Conservation (phyloP, 306 rosid genomes). For the Cucurbita moschata region DNA sequence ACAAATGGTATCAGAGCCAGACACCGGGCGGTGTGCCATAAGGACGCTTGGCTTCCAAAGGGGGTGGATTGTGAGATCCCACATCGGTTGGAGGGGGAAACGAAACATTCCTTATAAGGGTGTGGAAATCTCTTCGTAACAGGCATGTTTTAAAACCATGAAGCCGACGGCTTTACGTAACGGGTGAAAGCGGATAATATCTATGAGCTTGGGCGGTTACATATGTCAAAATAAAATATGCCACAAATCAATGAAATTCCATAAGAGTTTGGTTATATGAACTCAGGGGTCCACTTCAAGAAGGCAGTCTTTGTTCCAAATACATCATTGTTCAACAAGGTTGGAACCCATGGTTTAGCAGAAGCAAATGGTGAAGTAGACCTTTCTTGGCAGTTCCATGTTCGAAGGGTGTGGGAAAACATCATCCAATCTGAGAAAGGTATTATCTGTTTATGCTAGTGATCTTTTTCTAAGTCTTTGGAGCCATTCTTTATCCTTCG, state of each 20-base stretch:
- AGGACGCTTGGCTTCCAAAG: no score
- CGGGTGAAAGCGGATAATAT: no score
- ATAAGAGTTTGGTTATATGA: neutral
- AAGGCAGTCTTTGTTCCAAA: slow-evolving; percentile 86
- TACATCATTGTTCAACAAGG: slow-evolving; percentile 59
- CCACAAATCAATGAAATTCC: neutral
- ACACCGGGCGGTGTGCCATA: no score
- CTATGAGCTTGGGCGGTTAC: no score
- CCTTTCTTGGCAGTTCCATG: slow-evolving; percentile 78
- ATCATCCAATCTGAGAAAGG: slow-evolving; percentile 54
- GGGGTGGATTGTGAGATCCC: no score
- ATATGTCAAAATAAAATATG: neutral
- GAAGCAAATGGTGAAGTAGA: slow-evolving; percentile 41
- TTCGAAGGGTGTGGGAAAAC: slow-evolving; percentile 76
- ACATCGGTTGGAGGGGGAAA: no score
- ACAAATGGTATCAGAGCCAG: no score
- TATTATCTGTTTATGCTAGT: slow-evolving; percentile 3
- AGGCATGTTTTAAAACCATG: no score
- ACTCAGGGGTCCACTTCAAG: slow-evolving; percentile 68
- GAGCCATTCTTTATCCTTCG: neutral
- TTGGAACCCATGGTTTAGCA: slow-evolving; percentile 52
- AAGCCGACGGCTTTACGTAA: no score
- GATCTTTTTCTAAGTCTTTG: neutral
- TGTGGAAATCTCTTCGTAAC: no score
- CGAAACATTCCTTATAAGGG: no score